Evolutionary conservation across 306 rosid species (phyloP).

Genomic region (Ziziphus jujuba): DNA sequence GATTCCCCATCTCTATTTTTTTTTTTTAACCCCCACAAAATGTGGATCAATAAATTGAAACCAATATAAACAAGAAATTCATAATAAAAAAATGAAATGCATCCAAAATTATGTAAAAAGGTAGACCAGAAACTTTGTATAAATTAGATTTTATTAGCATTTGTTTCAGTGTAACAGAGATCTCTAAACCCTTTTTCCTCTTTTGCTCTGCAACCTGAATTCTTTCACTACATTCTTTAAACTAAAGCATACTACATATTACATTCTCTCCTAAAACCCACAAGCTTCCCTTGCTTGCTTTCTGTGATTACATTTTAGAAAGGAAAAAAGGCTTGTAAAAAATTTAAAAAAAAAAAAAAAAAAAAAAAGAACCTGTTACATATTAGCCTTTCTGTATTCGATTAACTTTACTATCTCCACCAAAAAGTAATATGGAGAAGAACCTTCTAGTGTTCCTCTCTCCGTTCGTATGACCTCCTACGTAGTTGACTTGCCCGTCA

Average conservation of each 20-base stretch:
- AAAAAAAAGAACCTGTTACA: constrained; percentile 16
- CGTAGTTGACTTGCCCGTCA: constrained; percentile 6
- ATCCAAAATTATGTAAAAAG: background rate
- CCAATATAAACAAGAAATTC: background rate
- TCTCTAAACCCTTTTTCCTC: constrained; percentile 5
- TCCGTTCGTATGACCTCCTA: constrained; percentile 22
- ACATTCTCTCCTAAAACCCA: constrained; percentile 22
- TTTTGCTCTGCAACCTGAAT: constrained; percentile 15
- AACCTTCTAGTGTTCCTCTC: constrained; percentile 29
- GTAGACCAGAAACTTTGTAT: constrained; percentile 14
- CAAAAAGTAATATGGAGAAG: constrained; percentile 19
- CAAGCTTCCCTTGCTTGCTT: constrained; percentile 23
- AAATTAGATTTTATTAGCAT: constrained; percentile 17
- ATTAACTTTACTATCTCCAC: constrained; percentile 26
- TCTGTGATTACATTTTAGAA: constrained; percentile 12
- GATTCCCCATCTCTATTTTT: no score
- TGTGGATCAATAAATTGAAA: no score
- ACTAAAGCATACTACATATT: constrained; percentile 16
- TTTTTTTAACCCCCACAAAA: no score
- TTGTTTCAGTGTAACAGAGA: constrained; percentile 20
- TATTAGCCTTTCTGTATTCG: constrained; percentile 22
- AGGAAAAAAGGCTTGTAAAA: background rate
- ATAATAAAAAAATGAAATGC: background rate
- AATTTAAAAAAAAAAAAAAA: no score
- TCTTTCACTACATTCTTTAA: constrained; percentile 17